Conservation (phyloP, 345 rosid genomes). For the Lepidium sativum region DNA sequence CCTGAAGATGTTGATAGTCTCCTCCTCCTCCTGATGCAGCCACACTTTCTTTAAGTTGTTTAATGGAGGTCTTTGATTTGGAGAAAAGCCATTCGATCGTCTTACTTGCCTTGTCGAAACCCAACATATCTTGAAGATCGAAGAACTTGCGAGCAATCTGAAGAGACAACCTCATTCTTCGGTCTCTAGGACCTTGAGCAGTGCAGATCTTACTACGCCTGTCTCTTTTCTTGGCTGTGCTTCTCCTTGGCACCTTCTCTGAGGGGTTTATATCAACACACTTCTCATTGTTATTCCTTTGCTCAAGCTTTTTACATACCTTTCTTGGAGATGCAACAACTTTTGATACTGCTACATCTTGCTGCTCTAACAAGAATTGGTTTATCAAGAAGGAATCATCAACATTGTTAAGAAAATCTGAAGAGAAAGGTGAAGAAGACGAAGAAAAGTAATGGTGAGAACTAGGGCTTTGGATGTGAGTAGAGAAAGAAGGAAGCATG, state of each 20-base stretch:
- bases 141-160: conserved; percentile 63
- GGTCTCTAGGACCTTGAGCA: conserved; percentile 62
- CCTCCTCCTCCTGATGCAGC: conserved; percentile 13
- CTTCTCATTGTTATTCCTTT: not conserved
- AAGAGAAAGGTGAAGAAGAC: conserved; percentile 9
- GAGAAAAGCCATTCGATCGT: conserved; percentile 76
- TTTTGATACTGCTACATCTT: conserved; percentile 8
- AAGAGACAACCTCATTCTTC: conserved; percentile 69
- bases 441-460: not conserved
- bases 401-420: not conserved
- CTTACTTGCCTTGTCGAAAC: conserved; percentile 73
- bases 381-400: conserved; percentile 18
- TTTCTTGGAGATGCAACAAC: not conserved
- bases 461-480: conserved; percentile 26
- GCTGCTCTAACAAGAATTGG: conserved; percentile 20
- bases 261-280: conserved; percentile 10
- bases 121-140: conserved; percentile 69
- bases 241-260: conserved; percentile 25
- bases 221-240: conserved; percentile 49
- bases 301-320: conserved; percentile 4
- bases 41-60: conserved; percentile 39
- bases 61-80: conserved; percentile 61
- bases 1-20: not conserved
- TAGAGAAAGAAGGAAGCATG: conserved; percentile 21
- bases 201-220: conserved; percentile 80